Base-by-base conservation (phyloP, 768 basidiomycete species). In the Naganishia vaughanmartiniae region DNA sequence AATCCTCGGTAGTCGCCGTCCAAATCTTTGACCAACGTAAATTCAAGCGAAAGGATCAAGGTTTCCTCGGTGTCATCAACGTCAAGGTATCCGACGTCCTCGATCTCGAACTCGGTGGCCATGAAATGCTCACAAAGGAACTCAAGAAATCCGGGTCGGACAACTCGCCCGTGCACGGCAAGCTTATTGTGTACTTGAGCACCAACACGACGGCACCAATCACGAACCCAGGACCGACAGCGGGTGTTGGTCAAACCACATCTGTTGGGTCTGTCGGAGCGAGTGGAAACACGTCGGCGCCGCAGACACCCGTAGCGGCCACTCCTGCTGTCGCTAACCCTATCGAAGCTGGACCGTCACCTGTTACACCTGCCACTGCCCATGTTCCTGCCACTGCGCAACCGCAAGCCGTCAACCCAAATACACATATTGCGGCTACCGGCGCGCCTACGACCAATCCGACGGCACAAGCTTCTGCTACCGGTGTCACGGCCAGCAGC, bases 21-120 rank as follows among this genome's bases (percentile, higher is more conserved):
- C 96, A 99, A 83, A 96, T 98, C 76, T 98, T 98, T 75, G 96
- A 99, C 83, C 95, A 98, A 82, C 89, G 93, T 81, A 99, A 99
- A 83, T 98, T 98, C 85, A 99, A 99, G 85, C 87, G 91, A 82
- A 89, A 90, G 77, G 96, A 99, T 80, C 96, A 98, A 80, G 96
- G 96, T 1, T 99, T 99, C 82, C 84, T 99, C 66, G 96, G 96
- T 42, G 95, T 98, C 17, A 94, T 98, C 75, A 99, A 99, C 80
- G 86, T 98, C 74, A 87, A 89, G 74, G 92, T 98, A 72, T 87
- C 89, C 79, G 91, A 93, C 82, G 89, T 90, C 28, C 84, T 97
- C 54, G 96, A 98, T 82, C 85, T 98, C 69, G 92, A 95, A 72
- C 82, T 94, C 24, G 93, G 90, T 58, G 91, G 92, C 21, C 93